Evolutionary conservation across 768 basidiomycete species (phyloP), one percentile per base, ranked within the genome.

Genomic region (Phallus indusiatus): DNA sequence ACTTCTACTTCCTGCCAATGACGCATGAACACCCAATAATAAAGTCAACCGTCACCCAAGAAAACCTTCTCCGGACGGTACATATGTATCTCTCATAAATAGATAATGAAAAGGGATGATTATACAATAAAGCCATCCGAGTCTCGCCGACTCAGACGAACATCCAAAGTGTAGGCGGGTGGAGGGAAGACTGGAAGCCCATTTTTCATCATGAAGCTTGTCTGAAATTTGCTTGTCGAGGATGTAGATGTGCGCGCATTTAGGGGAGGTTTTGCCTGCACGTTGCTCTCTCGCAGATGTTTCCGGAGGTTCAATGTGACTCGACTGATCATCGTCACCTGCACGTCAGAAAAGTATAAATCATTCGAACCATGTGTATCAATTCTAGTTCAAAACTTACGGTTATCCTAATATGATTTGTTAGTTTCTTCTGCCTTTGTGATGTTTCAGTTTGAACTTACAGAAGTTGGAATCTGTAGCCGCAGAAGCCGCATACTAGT

Each of bases 311-410:
- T 81, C 20, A 85, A 74, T 1, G 84, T 85, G 51, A 86, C 85
- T 8, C 84, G 77, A 2, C 82, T 84, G 76, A 85, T 83, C 81
- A 85, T 86, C 0, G 81, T 74, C 12, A 85, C 81, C 69, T 78
- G 65, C 24, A 66, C 9, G n/a, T n/a, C n/a, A 21, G 10, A n/a
- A 47, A 14, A n/a, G n/a, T 11, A 42, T 42, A 11, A 42, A 11
- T 5, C n/a, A 42, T n/a, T 12, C n/a, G 28, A 42, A 14, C 9
- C n/a, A n/a, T 42, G 9, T 2, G 42, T 42, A 8, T n/a, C 42
- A 42, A n/a, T 4, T 42, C n/a, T 8, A 37, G 8, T 37, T 10
- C n/a, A n/a, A n/a, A n/a, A 42, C 42, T 42, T 10, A 42, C 42
- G n/a, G 42, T 42, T 14, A 42, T 42, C n/a, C 42, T 42, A n/a